phyloP scores from a whole-genome alignment of 2,329 filamentous ascomycete species.

The Triangularia verruculosa region DNA sequence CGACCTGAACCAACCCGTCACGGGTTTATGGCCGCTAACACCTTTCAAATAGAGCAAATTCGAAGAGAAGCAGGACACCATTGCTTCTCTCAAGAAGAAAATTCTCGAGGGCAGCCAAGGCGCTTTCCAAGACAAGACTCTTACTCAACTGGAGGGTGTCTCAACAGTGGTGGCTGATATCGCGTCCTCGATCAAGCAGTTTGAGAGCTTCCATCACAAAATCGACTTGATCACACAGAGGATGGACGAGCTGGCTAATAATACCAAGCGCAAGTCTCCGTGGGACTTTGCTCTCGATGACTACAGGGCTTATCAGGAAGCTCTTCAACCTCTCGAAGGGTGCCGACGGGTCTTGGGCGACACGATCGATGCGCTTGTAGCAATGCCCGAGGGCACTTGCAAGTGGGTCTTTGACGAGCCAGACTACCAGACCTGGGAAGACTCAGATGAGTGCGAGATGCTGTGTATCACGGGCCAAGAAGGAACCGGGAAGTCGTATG shows the following conservation, averaged over 20 bases:
- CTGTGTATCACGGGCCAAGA: conserved; percentile 21
- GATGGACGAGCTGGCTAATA: conserved; percentile 19
- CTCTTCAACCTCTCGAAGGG: conserved; percentile 13
- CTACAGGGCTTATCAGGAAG: conserved; percentile 18
- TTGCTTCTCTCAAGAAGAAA: conserved; percentile 23
- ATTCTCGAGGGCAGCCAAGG: conserved; percentile 26
- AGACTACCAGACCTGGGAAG: conserved; percentile 14
- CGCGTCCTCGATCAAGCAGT: conserved; percentile 16
- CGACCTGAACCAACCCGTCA: not conserved
- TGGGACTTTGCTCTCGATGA: conserved; percentile 25
- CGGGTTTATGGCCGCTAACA: not conserved
- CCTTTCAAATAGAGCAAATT: conserved; percentile 18
- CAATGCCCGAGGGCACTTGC: conserved; percentile 19
- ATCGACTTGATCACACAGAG: conserved; percentile 12
- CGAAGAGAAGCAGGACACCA: conserved; percentile 19
- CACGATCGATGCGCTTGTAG: conserved; percentile 19
- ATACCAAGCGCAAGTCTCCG: conserved; percentile 23
- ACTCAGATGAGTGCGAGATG: not conserved
- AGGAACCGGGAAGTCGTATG: conserved; percentile 23
- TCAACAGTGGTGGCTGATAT: conserved; percentile 18
- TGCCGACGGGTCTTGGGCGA: conserved; percentile 10
- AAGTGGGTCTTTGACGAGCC: conserved; percentile 21
- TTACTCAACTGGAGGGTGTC: conserved; percentile 20
- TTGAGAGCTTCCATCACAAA: conserved; percentile 21
- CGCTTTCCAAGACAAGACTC: conserved; percentile 26